Percentiles rank a stretch among this genome's conserved stretches.
Conservation (phyloP, 75 land plant genomes). For the Sequoia sempervirens region DNA sequence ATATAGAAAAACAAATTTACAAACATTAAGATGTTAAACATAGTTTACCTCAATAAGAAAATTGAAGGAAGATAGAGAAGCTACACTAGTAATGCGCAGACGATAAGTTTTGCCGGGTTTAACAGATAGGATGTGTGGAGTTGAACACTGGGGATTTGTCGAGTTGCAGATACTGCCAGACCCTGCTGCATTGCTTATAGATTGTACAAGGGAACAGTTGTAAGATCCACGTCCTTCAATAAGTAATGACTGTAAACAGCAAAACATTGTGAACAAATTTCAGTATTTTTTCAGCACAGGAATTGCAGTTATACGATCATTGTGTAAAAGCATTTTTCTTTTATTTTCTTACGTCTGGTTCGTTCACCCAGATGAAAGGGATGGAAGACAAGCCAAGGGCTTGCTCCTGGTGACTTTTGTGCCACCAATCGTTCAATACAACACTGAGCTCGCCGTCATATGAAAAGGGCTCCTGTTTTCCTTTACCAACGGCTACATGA, state of each 20-base stretch:
- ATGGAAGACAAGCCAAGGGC: slow-evolving; percentile 43
- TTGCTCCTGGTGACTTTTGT: slow-evolving; percentile 59
- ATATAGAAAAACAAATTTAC: too few species aligned
- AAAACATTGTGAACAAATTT: not conserved
- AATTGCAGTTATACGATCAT: not conserved
- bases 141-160: slow-evolving; percentile 47
- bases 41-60: slow-evolving; percentile 32
- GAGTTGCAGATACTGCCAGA: slow-evolving; percentile 37
- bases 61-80: slow-evolving; percentile 36
- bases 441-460: slow-evolving; percentile 67
- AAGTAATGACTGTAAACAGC: slow-evolving; percentile 50
- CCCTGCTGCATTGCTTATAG: not conserved
- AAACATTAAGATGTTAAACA: not conserved
- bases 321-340: not conserved
- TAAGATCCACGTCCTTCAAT: slow-evolving; percentile 68
- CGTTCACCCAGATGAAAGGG: slow-evolving; percentile 65
- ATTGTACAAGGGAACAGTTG: slow-evolving; percentile 43
- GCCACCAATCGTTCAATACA: slow-evolving; percentile 78
- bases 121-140: slow-evolving; percentile 44
- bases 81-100: slow-evolving; percentile 30
- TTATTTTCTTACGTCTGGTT: slow-evolving; percentile 55
- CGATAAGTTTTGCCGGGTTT: slow-evolving; percentile 31
- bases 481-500: slow-evolving; percentile 35
- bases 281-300: too few species aligned
- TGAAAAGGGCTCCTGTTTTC: slow-evolving; percentile 46